Base-by-base conservation (phyloP, 306 rosid species). In the Carpinus viminea region DNA sequence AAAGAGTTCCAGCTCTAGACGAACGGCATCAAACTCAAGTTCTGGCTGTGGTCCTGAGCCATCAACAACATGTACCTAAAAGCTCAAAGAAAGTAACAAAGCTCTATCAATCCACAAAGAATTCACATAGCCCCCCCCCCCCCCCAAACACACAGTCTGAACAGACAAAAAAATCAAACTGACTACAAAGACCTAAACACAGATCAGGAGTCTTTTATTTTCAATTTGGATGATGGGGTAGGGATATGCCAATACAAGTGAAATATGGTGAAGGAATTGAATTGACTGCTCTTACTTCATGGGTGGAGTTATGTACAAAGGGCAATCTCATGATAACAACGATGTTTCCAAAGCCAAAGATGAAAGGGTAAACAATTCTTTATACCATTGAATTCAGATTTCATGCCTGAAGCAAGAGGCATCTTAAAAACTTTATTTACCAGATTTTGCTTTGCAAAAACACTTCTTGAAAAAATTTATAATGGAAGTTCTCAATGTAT, bases 41-140 rank as follows among this genome's bases (percentile, higher is more conserved):
- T 95, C 96, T 38, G 99, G 97, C 84, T 93, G 98, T 20, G 28
- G 93, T 74, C 93, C 83, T 28, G 99, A 93, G 79, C 98, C 98
- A 81, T 95, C 98, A 69, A 95, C 90, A 65, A 95, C 90, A 74
- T 95, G 98, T 76, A 95, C 86, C 97, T 95, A 74, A 61, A 76
- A 84, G 41, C 68, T 79, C 80, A 81, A 54, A 41, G 70, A 74
- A 45, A 70, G 28, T 50, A 74, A 70, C 51, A 18, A 70, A 51
- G 64, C 26, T 47, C 61, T 52, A 52, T 48, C 16, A 51, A 7
- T 34, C 76, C 24, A 52, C 76, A 26, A 28, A 52, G 45, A 3
- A 48, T 21, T 70, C 54, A 66, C 43, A 62, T 59, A 24, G 12
- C 65, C 26, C 65, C 20, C 12, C 1, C 65, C 24, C 12, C 12